Evolutionary conservation across 306 rosid species (phyloP).

Genomic region (Rosa multiflora): DNA sequence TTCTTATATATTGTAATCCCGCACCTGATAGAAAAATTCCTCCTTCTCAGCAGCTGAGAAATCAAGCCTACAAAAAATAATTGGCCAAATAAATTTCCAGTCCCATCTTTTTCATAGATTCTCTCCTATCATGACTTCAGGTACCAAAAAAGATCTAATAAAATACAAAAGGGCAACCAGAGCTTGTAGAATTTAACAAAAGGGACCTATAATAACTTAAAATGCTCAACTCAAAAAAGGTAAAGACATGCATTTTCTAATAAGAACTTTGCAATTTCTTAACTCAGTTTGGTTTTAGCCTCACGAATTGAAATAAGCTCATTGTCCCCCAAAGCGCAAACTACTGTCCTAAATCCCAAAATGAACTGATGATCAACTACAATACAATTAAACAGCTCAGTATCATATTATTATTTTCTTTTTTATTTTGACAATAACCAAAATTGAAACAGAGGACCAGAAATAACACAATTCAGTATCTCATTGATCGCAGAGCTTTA

Average conservation of each 20-base stretch:
- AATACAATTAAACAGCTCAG: not conserved
- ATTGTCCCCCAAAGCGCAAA: not conserved
- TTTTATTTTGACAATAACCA: not conserved
- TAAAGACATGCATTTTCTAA: not conserved
- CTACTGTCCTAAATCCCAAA: not conserved
- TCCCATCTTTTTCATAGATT: not conserved
- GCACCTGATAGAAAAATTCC: slow-evolving; percentile 80
- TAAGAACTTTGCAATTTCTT: not conserved
- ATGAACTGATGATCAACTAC: not conserved
- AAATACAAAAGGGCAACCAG: slow-evolving; percentile 14
- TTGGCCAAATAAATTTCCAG: slow-evolving; percentile 1
- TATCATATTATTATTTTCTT: not conserved
- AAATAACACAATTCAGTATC: too few species aligned
- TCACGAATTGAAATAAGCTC: not conserved
- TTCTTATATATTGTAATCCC: not conserved
- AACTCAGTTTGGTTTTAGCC: not conserved
- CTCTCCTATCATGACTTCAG: slow-evolving; percentile 1
- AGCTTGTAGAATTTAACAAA: not conserved
- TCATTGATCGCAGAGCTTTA: too few species aligned
- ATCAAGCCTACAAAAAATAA: slow-evolving; percentile 63
- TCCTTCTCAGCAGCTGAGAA: slow-evolving; percentile 68
- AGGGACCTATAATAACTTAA: not conserved
- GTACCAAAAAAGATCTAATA: not conserved
- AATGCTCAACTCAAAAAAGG: not conserved
- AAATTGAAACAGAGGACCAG: too few species aligned